These are phyloP conservation scores for Pogostemon cablin DNA, from an alignment of 257 asterid species.

Conservation along the genomic window DNA sequence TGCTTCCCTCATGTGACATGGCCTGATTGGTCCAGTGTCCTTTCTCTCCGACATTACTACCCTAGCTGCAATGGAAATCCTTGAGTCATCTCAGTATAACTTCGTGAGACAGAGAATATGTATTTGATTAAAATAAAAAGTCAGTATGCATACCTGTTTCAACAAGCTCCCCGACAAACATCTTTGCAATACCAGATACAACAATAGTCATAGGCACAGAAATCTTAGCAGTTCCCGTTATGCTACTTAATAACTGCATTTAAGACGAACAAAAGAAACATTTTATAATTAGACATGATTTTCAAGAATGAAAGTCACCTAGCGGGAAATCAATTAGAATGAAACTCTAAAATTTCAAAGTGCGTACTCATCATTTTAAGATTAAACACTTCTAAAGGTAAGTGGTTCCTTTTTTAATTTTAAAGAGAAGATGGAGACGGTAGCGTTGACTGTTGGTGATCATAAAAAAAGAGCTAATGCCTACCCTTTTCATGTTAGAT, in stretches of 20 bases:
- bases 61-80: slow-evolving; percentile 73
- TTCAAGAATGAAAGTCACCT: slow-evolving; percentile 3
- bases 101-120: not conserved
- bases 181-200: slow-evolving; percentile 85
- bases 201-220: slow-evolving; percentile 82
- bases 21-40: slow-evolving; percentile 92
- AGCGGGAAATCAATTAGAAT: not conserved
- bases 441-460: slow-evolving; percentile 12
- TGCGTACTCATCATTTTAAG: not conserved
- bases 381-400: not conserved
- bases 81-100: slow-evolving; percentile 24
- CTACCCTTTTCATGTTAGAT: slow-evolving; percentile 83
- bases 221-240: slow-evolving; percentile 81
- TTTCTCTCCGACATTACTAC: slow-evolving; percentile 80
- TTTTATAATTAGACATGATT: slow-evolving; percentile 11
- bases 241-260: slow-evolving; percentile 62
- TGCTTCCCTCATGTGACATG: slow-evolving; percentile 95
- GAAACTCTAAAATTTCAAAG: not conserved
- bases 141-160: slow-evolving; percentile 51
- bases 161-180: slow-evolving; percentile 91
- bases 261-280: slow-evolving; percentile 22
- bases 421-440: not conserved
- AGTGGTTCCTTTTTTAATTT: not conserved
- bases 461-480: slow-evolving; percentile 24
- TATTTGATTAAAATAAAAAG: not conserved